Conservation (phyloP, 768 basidiomycete species). For the Mycena galopus region DNA sequence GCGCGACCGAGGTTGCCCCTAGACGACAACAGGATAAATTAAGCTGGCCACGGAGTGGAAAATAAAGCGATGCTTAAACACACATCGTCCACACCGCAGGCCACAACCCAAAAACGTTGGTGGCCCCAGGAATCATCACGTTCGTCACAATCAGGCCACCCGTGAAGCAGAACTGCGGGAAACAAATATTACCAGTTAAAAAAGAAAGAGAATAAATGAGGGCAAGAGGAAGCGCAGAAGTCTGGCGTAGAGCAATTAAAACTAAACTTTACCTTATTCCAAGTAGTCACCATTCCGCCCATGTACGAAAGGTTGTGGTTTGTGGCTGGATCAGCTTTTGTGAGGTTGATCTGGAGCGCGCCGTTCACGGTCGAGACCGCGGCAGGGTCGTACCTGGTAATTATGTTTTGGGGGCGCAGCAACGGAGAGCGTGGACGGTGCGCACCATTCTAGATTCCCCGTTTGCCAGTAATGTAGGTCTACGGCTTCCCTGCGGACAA, state of each 20-base stretch:
- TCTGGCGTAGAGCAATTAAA: slow-evolving; percentile 55
- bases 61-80: slow-evolving; percentile 20
- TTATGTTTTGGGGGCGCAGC: too few species aligned
- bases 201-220: slow-evolving; percentile 56
- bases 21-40: neutral
- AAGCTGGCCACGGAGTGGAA: neutral
- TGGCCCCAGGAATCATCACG: slow-evolving; percentile 56
- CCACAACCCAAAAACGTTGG: slow-evolving; percentile 40
- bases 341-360: slow-evolving; percentile 77
- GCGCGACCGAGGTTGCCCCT: slow-evolving; percentile 53
- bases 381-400: slow-evolving; percentile 79
- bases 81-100: slow-evolving; percentile 37
- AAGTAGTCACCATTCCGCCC: slow-evolving; percentile 41
- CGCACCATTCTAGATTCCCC: slow-evolving; percentile 50
- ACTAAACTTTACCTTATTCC: slow-evolving; percentile 67
- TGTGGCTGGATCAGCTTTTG: slow-evolving; percentile 53
- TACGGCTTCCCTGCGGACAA: slow-evolving; percentile 59
- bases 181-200: too few species aligned
- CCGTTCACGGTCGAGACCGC: slow-evolving; percentile 78
- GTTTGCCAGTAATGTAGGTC: slow-evolving; percentile 80
- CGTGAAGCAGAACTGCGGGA: slow-evolving; percentile 84
- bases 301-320: slow-evolving; percentile 80
- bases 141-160: slow-evolving; percentile 75
- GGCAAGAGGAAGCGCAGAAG: slow-evolving; percentile 59
- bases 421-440: too few species aligned